Percentiles rank a stretch among this genome's conserved stretches.
Evolutionary conservation across 768 basidiomycete genomes (phyloP).

Genomic region (Chiua virens): DNA sequence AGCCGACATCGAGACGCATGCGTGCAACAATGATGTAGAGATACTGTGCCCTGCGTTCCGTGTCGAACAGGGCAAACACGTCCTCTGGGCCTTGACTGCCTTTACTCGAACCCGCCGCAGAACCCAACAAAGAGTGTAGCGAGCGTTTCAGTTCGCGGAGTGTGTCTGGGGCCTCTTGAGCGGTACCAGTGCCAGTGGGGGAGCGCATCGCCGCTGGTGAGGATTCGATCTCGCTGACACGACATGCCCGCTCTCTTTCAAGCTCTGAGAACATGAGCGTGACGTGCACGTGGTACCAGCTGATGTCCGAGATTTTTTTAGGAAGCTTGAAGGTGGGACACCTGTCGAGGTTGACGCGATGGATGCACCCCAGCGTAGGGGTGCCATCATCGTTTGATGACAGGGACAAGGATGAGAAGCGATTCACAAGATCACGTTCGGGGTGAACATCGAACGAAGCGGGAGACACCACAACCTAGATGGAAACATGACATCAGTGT

Average conservation of each 20-base stretch:
- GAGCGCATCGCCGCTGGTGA: no score
- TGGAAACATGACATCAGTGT: neutral
- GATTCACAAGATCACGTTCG: constrained; percentile 16
- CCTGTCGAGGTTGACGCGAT: constrained; percentile 37
- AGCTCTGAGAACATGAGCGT: constrained; percentile 24
- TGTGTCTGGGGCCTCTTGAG: constrained; percentile 4
- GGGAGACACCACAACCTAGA: constrained; percentile 22
- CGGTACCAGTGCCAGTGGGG: no score
- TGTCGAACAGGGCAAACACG: constrained; percentile 19
- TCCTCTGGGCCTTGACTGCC: constrained; percentile 4
- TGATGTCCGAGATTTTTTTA: neutral
- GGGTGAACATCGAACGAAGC: constrained; percentile 18
- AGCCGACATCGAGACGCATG: constrained; percentile 44
- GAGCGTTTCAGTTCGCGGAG: constrained; percentile 33
- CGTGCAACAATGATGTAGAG: constrained; percentile 47
- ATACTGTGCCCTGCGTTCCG: constrained; percentile 17
- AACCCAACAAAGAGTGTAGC: constrained; percentile 27
- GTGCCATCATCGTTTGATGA: neutral
- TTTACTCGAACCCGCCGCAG: constrained; percentile 5
- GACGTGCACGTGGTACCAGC: constrained; percentile 33
- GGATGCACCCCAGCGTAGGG: constrained; percentile 37
- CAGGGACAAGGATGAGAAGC: constrained; percentile 27
- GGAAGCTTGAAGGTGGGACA: constrained; percentile 32
- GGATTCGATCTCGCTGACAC: constrained; percentile 7
- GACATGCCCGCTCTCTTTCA: constrained; percentile 1